Evolutionary conservation across 768 basidiomycete genomes (phyloP).

Genomic region (Stropharia rugosoannulata): DNA sequence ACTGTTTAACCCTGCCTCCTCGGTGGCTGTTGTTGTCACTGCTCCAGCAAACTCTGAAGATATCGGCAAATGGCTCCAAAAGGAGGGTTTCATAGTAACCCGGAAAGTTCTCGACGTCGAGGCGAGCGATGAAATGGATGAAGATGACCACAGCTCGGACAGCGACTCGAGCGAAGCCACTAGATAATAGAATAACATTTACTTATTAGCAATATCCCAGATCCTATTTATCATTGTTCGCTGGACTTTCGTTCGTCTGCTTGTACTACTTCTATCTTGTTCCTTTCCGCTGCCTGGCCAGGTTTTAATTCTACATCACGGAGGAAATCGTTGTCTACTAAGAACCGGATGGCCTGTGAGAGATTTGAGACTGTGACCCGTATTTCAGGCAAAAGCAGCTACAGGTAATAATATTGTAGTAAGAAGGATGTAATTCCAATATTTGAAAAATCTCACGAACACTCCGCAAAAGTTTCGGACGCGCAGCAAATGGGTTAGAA

Average conservation of each 20-base stretch:
- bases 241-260: conserved; percentile 2
- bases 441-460: conserved; percentile 39
- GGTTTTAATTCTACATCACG: conserved; percentile 75
- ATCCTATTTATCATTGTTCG: not conserved
- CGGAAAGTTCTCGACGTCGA: conserved; percentile 66
- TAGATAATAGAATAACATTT: not conserved
- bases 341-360: conserved; percentile 87
- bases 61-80: conserved; percentile 60
- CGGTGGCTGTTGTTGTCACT: conserved; percentile 80
- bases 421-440: not conserved
- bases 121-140: conserved; percentile 43
- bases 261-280: conserved; percentile 59
- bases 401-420: conserved; percentile 5
- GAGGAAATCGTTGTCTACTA: conserved; percentile 89
- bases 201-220: not conserved
- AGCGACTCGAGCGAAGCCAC: conserved; percentile 24
- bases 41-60: conserved; percentile 78
- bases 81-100: conserved; percentile 79
- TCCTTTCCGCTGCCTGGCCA: conserved; percentile 63
- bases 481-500: conserved; percentile 64
- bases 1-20: conserved; percentile 74
- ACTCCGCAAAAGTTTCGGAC: conserved; percentile 75
- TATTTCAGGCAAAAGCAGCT: conserved; percentile 86
- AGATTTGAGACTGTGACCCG: conserved; percentile 87
- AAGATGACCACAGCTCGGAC: conserved; percentile 34